Percentiles rank a stretch among this genome's conserved stretches.
These are phyloP conservation scores for Fusarium stilboides DNA, from an alignment of 2,329 filamentous ascomycete genomes.

Conservation along the genomic window DNA sequence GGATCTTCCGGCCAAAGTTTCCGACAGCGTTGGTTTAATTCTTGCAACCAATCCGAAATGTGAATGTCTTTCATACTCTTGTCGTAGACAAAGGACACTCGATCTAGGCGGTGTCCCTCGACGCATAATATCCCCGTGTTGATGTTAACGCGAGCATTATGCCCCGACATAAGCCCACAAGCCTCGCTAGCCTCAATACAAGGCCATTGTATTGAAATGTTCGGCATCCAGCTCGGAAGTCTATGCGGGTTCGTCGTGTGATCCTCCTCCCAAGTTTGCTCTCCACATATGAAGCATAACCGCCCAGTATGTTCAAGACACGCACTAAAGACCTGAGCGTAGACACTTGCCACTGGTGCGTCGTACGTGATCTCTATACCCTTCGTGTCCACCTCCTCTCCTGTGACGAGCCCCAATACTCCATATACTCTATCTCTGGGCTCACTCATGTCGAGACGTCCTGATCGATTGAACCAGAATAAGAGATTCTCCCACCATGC, in stretches of 20 bases:
- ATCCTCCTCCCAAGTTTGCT: not conserved
- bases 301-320: not conserved
- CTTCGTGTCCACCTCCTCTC: not conserved
- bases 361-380: not conserved
- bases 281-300: not conserved
- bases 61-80: not conserved
- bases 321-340: not conserved
- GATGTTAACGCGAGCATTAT: not conserved
- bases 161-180: not conserved
- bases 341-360: not conserved
- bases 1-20: not conserved
- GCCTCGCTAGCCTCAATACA: not conserved
- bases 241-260: not conserved
- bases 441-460: not conserved
- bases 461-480: constrained; percentile 2
- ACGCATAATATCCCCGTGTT: not conserved
- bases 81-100: not conserved
- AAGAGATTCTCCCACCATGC: not conserved
- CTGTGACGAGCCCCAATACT: constrained; percentile 4
- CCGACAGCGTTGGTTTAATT: not conserved
- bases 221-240: constrained; percentile 3
- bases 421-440: constrained; percentile 12
- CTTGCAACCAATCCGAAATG: constrained; percentile 1
- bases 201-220: not conserved
- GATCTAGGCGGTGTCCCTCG: not conserved